A percentile compares a stretch with the other conserved stretches of the same genome.
Conservation (phyloP, 2,329 filamentous ascomycete species). For the Microascus cirrosus region DNA sequence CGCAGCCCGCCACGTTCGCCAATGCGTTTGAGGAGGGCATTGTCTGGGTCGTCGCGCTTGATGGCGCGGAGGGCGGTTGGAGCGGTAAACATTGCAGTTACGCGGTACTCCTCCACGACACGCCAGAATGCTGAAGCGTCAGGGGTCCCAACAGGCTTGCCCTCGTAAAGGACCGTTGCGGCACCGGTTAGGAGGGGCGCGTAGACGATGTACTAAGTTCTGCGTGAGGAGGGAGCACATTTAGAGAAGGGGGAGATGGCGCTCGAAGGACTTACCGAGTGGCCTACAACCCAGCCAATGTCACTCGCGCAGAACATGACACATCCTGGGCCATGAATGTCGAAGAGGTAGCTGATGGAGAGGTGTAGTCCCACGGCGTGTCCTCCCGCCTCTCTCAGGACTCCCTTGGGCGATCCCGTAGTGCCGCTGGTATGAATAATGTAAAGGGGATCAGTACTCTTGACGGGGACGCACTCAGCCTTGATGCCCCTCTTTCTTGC, state of each 20-base stretch:
- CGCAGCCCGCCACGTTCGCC: constrained; percentile 62
- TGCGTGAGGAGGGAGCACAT: background rate
- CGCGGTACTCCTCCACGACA: constrained; percentile 72
- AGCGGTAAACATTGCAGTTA: constrained; percentile 76
- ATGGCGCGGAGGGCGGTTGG: constrained; percentile 83
- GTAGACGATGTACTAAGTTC: constrained; percentile 63
- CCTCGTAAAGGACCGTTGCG: constrained; percentile 80
- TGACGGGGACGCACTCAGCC: constrained; percentile 67
- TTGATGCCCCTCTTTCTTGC: constrained; percentile 55
- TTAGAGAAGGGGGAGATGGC: background rate
- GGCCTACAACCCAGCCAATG: constrained; percentile 66
- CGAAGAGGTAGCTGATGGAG: constrained; percentile 73
- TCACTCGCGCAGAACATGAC: constrained; percentile 67
- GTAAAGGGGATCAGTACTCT: constrained; percentile 71
- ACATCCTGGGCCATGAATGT: constrained; percentile 72
- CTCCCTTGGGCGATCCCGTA: constrained; percentile 73
- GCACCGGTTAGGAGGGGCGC: constrained; percentile 77
- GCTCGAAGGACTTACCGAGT: constrained; percentile 30
- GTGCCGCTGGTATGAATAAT: constrained; percentile 85
- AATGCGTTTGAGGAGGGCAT: constrained; percentile 49
- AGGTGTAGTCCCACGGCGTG: constrained; percentile 79
- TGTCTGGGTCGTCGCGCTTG: constrained; percentile 71
- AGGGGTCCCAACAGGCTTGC: constrained; percentile 86
- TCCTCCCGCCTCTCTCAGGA: constrained; percentile 71
- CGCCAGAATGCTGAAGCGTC: constrained; percentile 85